phyloP scores from a whole-genome alignment of 2,329 filamentous ascomycete genomes.

The Lasiodiplodia gonubiensis region DNA sequence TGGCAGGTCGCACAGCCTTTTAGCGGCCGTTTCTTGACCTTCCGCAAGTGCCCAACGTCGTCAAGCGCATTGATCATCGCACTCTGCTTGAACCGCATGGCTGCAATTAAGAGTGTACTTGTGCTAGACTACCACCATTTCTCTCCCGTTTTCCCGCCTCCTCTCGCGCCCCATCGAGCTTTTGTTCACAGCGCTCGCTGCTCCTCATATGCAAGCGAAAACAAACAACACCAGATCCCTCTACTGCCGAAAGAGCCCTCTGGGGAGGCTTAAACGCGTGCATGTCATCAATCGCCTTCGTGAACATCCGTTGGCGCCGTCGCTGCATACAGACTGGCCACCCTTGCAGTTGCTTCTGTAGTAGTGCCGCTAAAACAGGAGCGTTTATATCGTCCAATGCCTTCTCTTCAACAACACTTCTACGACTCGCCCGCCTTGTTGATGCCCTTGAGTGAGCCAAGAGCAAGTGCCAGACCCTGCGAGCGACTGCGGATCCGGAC shows the following conservation, averaged over 20 bases:
- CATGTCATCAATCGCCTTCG: slow-evolving; percentile 27
- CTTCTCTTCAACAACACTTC: not conserved
- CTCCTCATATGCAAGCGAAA: slow-evolving; percentile 17
- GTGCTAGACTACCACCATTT: slow-evolving; percentile 6
- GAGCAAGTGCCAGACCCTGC: slow-evolving; percentile 89
- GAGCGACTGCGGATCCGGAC: slow-evolving; percentile 97
- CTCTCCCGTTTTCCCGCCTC: slow-evolving; percentile 9
- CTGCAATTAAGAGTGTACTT: slow-evolving; percentile 24
- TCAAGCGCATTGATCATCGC: slow-evolving; percentile 11
- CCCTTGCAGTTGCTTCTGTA: not conserved
- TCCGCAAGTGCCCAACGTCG: not conserved
- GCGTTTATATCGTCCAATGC: not conserved
- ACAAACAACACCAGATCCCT: slow-evolving; percentile 23
- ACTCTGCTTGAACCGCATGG: slow-evolving; percentile 12
- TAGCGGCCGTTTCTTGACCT: not conserved
- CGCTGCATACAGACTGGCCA: slow-evolving; percentile 9
- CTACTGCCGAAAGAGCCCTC: slow-evolving; percentile 17
- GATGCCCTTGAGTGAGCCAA: slow-evolving; percentile 92
- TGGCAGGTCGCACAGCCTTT: not conserved
- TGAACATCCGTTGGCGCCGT: slow-evolving; percentile 14
- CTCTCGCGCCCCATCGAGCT: slow-evolving; percentile 1
- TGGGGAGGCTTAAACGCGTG: slow-evolving; percentile 17
- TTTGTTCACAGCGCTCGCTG: slow-evolving; percentile 21
- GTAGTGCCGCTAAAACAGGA: slow-evolving; percentile 33
- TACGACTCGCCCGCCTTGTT: slow-evolving; percentile 56